These are phyloP conservation scores for Paracoccidioides brasiliensis DNA, from an alignment of 2,329 filamentous ascomycete genomes.

Conservation along the genomic window DNA sequence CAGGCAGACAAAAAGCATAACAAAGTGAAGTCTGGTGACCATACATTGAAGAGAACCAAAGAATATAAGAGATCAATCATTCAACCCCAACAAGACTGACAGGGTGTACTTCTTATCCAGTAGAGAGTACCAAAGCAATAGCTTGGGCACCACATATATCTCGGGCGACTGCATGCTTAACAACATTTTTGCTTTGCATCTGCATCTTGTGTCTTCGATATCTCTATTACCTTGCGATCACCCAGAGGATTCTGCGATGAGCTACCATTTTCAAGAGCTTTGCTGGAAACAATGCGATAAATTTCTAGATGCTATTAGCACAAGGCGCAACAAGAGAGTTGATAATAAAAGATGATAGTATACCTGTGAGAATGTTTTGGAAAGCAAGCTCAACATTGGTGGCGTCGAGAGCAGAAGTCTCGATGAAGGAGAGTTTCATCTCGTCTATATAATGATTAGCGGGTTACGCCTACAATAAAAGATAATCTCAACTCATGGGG, in stretches of 20 bases:
- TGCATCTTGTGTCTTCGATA: conserved; percentile 73
- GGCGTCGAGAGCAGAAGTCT: conserved; percentile 95
- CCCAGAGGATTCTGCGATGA: conserved; percentile 65
- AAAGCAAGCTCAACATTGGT: conserved; percentile 99
- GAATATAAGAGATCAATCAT: background rate
- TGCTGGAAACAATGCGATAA: conserved; percentile 97
- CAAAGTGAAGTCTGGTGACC: conserved; percentile 6
- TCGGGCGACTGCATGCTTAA: conserved; percentile 16
- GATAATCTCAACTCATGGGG: conserved; percentile 8
- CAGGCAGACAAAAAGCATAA: conserved; percentile 8
- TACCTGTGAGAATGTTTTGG: conserved; percentile 98
- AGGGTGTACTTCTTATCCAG: background rate
- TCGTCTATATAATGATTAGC: conserved; percentile 40
- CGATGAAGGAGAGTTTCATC: conserved; percentile 97
- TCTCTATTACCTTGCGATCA: conserved; percentile 64
- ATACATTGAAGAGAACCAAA: background rate
- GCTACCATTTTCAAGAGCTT: conserved; percentile 85
- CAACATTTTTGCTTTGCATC: conserved; percentile 50
- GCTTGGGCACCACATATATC: conserved; percentile 3
- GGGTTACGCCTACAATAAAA: conserved; percentile 4
- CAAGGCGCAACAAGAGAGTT: background rate
- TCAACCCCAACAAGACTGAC: background rate
- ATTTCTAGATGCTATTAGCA: conserved; percentile 53
- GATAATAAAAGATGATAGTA: conserved; percentile 18
- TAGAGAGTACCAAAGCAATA: background rate